Evolutionary conservation across 257 asterid species (phyloP).

Genomic region (Solanum dulcamara): DNA sequence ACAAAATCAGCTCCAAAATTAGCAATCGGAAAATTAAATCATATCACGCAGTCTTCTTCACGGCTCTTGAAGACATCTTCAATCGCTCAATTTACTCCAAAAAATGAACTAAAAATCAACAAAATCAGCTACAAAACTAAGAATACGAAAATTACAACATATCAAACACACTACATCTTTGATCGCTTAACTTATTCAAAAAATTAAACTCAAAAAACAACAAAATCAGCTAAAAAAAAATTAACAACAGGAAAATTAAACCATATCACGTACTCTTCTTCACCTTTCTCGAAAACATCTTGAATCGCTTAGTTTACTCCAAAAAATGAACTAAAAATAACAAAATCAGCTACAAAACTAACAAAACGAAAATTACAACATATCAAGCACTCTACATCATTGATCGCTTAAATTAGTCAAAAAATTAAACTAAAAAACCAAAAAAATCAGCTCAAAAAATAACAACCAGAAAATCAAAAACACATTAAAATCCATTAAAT

Average conservation of each 20-base stretch:
- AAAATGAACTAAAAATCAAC: not conserved
- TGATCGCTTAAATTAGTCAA: not conserved
- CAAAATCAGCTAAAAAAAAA: not conserved
- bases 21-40: not conserved
- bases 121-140: not conserved
- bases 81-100: not conserved
- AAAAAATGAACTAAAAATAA: not conserved
- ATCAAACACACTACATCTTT: not conserved
- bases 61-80: not conserved
- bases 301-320: not conserved
- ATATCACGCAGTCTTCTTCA: not conserved
- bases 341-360: not conserved
- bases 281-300: not conserved
- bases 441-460: not conserved
- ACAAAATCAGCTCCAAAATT: not conserved
- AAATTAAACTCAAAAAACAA: not conserved
- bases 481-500: not conserved
- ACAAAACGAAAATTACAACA: not conserved
- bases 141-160: not conserved
- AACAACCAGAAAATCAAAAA: not conserved
- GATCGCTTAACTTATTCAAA: not conserved
- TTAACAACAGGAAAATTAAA: not conserved
- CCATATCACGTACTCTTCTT: not conserved
- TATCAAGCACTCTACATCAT: not conserved
- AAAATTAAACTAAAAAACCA: not conserved